Percentiles rank a stretch among this genome's conserved stretches.
Evolutionary conservation across 192 early-diverging fungal species (phyloP).

Genomic region (Entomortierella chlamydospora): DNA sequence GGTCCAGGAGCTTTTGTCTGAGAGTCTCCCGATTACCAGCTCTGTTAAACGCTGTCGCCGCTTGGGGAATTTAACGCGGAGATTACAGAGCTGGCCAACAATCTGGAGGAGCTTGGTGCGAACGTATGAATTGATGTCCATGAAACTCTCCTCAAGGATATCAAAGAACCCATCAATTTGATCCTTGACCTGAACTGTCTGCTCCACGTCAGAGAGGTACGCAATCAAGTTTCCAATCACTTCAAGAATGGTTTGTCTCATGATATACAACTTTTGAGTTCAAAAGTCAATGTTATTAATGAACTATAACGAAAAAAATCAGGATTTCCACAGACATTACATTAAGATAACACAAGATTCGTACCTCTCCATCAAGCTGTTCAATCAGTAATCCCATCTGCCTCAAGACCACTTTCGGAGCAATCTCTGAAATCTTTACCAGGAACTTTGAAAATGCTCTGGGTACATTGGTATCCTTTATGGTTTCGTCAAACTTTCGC

Average conservation of each 20-base stretch:
- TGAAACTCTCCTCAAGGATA: slow-evolving; percentile 90
- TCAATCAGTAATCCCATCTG: slow-evolving; percentile 88
- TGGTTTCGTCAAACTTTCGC: slow-evolving; percentile 53
- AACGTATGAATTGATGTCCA: slow-evolving; percentile 88
- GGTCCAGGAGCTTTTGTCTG: slow-evolving; percentile 92
- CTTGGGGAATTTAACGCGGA: slow-evolving; percentile 78
- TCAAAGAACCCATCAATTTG: slow-evolving; percentile 91
- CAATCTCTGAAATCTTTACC: slow-evolving; percentile 81
- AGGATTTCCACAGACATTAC: too few species aligned
- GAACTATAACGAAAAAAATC: background rate
- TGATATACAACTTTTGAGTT: slow-evolving; percentile 80
- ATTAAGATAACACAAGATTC: too few species aligned
- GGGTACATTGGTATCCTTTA: slow-evolving; percentile 80
- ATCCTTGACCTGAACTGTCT: slow-evolving; percentile 72
- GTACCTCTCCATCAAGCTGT: slow-evolving; percentile 91
- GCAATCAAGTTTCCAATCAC: slow-evolving; percentile 89
- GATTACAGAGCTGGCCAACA: slow-evolving; percentile 79
- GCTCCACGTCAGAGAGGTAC: slow-evolving; percentile 75
- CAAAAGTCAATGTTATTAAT: background rate
- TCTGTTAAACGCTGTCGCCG: slow-evolving; percentile 76
- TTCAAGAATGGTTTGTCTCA: slow-evolving; percentile 90
- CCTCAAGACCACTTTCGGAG: slow-evolving; percentile 86
- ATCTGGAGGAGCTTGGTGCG: slow-evolving; percentile 92
- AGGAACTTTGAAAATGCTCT: slow-evolving; percentile 89
- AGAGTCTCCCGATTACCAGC: slow-evolving; percentile 80